A percentile compares a stretch with the other conserved stretches of the same genome.
Evolutionary conservation across 805 yeast species (phyloP).

Genomic region (Candida coleopterorum): DNA sequence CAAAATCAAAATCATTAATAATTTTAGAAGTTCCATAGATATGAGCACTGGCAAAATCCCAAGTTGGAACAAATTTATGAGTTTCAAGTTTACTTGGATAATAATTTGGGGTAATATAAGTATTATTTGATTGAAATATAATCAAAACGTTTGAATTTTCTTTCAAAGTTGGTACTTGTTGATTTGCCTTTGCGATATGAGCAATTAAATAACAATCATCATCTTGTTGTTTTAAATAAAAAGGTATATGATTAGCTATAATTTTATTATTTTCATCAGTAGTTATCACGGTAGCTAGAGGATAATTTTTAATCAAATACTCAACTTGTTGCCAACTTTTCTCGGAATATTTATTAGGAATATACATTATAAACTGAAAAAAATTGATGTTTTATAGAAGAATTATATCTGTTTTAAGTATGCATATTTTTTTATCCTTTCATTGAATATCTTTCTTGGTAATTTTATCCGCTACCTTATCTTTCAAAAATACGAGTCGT

Average conservation of each 20-base stretch:
- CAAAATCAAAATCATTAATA: conserved; percentile 42
- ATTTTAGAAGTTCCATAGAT: conserved; percentile 47
- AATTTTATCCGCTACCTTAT: too few species aligned
- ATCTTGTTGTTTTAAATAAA: conserved; percentile 34
- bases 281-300: conserved; percentile 50
- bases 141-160: conserved; percentile 39
- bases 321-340: conserved; percentile 34
- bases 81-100: conserved; percentile 52
- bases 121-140: conserved; percentile 47
- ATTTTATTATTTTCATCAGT: conserved; percentile 32
- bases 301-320: conserved; percentile 40
- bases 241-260: conserved; percentile 56
- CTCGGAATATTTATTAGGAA: conserved; percentile 29
- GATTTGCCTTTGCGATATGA: conserved; percentile 51
- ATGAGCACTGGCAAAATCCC: conserved; percentile 61
- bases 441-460: too few species aligned
- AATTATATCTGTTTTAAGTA: too few species aligned
- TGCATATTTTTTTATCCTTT: too few species aligned
- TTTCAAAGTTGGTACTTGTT: conserved; percentile 41
- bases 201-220: conserved; percentile 43
- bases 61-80: conserved; percentile 64
- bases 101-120: conserved; percentile 57
- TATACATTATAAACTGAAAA: too few species aligned
- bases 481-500: too few species aligned
- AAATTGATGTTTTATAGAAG: too few species aligned